Evolutionary conservation across 176 grass and related monocot species (phyloP).

Genomic region (Avena insularis): DNA sequence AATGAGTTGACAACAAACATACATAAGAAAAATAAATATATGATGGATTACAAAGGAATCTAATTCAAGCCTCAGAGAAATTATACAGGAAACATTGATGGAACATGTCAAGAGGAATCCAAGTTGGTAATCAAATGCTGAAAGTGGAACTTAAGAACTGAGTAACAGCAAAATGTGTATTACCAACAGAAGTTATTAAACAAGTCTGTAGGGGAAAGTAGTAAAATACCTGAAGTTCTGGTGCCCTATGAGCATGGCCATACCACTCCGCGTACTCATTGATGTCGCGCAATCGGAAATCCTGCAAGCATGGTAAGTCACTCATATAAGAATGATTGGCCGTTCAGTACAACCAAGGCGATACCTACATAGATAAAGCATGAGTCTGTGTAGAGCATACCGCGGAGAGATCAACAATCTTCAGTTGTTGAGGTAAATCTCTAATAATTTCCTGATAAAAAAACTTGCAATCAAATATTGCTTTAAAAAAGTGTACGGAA

Average conservation of each 20-base stretch:
- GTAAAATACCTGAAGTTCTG: constrained; percentile 74
- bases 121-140: background rate
- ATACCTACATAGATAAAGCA: constrained; percentile 5
- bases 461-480: constrained; percentile 23
- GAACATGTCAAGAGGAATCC: background rate
- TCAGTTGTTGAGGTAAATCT: constrained; percentile 72
- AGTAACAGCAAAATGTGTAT: background rate
- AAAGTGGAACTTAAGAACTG: background rate
- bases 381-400: constrained; percentile 49
- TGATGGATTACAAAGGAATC: constrained; percentile 1
- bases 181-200: background rate
- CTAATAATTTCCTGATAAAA: constrained; percentile 91
- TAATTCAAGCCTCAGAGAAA: constrained; percentile 7
- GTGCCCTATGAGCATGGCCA: constrained; percentile 90
- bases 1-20: constrained; percentile 41
- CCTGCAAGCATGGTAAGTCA: constrained; percentile 53
- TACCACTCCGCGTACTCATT: constrained; percentile 95
- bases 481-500: background rate
- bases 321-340: constrained; percentile 9
- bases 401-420: constrained; percentile 98
- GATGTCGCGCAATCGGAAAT: constrained; percentile 81
- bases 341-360: constrained; percentile 9
- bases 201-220: constrained; percentile 21
- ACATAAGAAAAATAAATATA: constrained; percentile 18
- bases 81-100: background rate